phyloP scores from a whole-genome alignment of 192 early-diverging fungal species.

The Entrophospora sp. region DNA sequence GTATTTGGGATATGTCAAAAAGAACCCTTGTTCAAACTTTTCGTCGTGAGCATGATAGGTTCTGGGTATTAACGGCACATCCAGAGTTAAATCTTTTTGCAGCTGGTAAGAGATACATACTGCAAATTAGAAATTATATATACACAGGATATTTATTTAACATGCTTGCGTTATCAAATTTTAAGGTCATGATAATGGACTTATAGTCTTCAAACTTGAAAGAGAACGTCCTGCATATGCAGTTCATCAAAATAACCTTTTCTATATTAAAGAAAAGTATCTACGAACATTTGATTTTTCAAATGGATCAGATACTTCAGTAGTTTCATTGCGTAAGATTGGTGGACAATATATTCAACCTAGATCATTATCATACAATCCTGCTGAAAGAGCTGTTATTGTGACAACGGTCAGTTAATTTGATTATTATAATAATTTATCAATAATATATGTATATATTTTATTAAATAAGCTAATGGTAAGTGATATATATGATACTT shows the following conservation, averaged over 20 bases:
- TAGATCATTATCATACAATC: constrained; percentile 86
- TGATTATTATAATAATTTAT: too few species aligned
- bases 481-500: too few species aligned
- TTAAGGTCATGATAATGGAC: constrained; percentile 88
- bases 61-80: constrained; percentile 94
- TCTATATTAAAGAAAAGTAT: constrained; percentile 84
- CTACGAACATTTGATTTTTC: constrained; percentile 77
- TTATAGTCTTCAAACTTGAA: constrained; percentile 98
- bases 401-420: constrained; percentile 58
- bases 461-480: background rate
- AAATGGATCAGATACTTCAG: constrained; percentile 64
- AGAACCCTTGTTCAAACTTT: constrained; percentile 93
- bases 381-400: constrained; percentile 85
- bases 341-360: constrained; percentile 68
- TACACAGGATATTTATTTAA: too few species aligned
- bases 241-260: constrained; percentile 74
- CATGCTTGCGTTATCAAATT: too few species aligned
- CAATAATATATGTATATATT: too few species aligned
- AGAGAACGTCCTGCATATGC: constrained; percentile 90
- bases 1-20: constrained; percentile 97
- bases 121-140: too few species aligned
- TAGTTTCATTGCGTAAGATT: constrained; percentile 67
- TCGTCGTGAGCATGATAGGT: constrained; percentile 90
- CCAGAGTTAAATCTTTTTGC: constrained; percentile 98
- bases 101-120: constrained; percentile 50